Evolutionary conservation across 371 early-diverging fungal species (phyloP).

Genomic region (Rhizopus sp.): DNA sequence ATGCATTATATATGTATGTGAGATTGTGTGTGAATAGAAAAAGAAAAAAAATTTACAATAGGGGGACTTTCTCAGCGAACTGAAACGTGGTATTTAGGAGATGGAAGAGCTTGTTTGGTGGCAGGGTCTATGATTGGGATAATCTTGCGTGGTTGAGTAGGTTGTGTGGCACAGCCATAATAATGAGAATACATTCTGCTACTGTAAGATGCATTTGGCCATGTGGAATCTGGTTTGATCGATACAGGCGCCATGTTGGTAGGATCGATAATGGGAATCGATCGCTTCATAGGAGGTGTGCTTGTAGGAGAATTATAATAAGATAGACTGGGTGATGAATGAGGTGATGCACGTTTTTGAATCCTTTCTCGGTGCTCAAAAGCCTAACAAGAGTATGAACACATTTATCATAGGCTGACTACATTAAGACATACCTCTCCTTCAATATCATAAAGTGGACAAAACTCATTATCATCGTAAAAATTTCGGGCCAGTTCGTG

Average conservation of each 20-base stretch:
- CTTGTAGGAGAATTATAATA: neutral
- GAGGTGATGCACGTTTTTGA: conserved; percentile 40
- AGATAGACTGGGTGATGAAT: conserved; percentile 28
- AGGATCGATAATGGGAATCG: conserved; percentile 49
- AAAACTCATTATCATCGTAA: conserved; percentile 48
- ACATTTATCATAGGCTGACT: neutral
- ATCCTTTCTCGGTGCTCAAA: conserved; percentile 42
- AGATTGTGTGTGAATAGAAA: no score
- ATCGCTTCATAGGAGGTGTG: conserved; percentile 6
- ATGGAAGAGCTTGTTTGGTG: conserved; percentile 6
- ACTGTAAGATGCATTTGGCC: no score
- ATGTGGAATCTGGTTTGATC: conserved; percentile 3
- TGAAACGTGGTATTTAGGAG: no score
- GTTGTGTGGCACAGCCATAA: no score
- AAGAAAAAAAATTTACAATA: no score
- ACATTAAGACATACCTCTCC: conserved; percentile 20
- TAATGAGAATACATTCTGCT: no score
- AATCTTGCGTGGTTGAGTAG: conserved; percentile 4
- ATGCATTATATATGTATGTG: no score
- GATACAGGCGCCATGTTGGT: conserved; percentile 40
- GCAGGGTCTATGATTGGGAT: conserved; percentile 17
- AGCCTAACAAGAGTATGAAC: conserved; percentile 4
- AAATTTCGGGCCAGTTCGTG: conserved; percentile 47
- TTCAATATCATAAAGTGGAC: conserved; percentile 32
- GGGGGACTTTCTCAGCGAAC: no score